Percentiles rank a stretch among this genome's conserved stretches.
Conservation (phyloP, 169 alveolate species). For the Prorocentrum cordatum region DNA sequence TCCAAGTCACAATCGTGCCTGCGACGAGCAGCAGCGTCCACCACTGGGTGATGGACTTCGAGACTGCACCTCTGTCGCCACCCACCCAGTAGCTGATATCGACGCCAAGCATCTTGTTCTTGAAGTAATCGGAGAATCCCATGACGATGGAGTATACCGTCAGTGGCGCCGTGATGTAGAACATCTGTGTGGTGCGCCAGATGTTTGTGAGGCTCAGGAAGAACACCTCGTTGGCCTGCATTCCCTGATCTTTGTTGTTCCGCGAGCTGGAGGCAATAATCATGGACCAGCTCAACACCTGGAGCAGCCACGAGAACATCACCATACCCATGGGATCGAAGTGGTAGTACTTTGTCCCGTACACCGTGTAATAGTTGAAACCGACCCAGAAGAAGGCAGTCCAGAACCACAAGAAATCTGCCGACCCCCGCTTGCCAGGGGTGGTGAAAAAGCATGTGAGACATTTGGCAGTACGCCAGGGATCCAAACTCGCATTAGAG, state of each 20-base stretch:
- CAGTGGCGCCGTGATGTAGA: conserved; percentile 42
- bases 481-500: no score
- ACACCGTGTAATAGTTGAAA: conserved; percentile 32
- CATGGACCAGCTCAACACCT: conserved; percentile 45
- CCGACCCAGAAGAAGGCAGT: no score
- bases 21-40: conserved; percentile 17
- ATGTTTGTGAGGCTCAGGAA: conserved; percentile 29
- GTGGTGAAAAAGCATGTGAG: no score
- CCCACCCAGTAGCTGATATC: conserved; percentile 60
- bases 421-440: no score
- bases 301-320: conserved; percentile 47
- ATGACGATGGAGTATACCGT: conserved; percentile 34
- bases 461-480: no score
- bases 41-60: background rate
- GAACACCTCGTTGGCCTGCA: conserved; percentile 63
- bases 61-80: conserved; percentile 44
- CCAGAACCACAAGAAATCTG: no score
- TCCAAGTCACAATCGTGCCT: conserved; percentile 19
- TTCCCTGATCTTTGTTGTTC: conserved; percentile 1
- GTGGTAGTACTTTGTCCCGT: conserved; percentile 12
- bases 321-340: conserved; percentile 33
- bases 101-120: conserved; percentile 33
- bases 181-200: conserved; percentile 57
- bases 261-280: conserved; percentile 30
- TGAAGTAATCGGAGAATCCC: background rate